Percentiles rank a stretch among this genome's conserved stretches.
These are phyloP conservation scores for Nematocida minor DNA, from an alignment of 371 early-diverging fungal species.

Conservation along the genomic window DNA sequence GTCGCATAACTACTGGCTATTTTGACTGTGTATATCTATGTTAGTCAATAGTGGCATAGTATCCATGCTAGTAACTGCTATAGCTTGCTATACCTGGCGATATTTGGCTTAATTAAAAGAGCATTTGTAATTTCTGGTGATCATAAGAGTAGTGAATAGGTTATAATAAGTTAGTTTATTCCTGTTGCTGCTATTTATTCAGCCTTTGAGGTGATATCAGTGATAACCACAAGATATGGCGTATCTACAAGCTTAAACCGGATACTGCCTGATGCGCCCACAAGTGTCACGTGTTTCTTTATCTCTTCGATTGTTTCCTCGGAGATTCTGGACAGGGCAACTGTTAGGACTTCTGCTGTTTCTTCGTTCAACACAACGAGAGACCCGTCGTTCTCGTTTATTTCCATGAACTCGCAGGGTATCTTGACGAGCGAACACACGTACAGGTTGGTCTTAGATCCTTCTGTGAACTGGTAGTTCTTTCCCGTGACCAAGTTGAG, in stretches of 20 bases:
- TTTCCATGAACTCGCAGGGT: slow-evolving; percentile 19
- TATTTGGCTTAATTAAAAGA: too few relatives aligned
- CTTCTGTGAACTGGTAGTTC: slow-evolving; percentile 15
- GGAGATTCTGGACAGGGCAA: background rate
- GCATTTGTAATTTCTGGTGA: too few relatives aligned
- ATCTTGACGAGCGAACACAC: slow-evolving; percentile 17
- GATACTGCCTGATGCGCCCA: background rate
- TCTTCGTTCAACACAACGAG: slow-evolving; percentile 22
- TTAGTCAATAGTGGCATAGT: too few relatives aligned
- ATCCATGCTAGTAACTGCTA: background rate
- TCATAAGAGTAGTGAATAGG: too few relatives aligned
- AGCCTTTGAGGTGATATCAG: slow-evolving; percentile 26
- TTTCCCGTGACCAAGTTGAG: slow-evolving; percentile 17
- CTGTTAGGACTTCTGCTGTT: background rate
- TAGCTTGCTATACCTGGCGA: too few relatives aligned
- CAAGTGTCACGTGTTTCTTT: background rate
- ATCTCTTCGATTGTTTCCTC: slow-evolving; percentile 7
- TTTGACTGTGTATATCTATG: background rate
- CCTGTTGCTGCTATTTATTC: too few relatives aligned
- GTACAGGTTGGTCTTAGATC: slow-evolving; percentile 18
- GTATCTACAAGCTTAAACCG: slow-evolving; percentile 32
- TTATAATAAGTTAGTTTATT: too few relatives aligned
- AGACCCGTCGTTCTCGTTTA: slow-evolving; percentile 16
- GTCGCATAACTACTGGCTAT: background rate
- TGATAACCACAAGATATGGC: slow-evolving; percentile 23